These are phyloP conservation scores for Cucumis cinereus DNA, from an alignment of 306 rosid species.

Conservation along the genomic window DNA sequence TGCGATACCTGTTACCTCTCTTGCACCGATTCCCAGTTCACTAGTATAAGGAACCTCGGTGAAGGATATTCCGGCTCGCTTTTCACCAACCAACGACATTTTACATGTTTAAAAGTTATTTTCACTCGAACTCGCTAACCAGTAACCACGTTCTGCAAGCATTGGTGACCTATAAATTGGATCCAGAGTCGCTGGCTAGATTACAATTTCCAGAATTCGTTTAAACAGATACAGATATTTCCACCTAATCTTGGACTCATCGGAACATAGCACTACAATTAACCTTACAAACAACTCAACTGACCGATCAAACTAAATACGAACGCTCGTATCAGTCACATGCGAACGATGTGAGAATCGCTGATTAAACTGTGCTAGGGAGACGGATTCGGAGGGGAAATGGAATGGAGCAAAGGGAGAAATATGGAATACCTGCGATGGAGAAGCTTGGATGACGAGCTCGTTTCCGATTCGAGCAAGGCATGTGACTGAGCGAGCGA, in stretches of 20 bases:
- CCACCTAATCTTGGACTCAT: neutral
- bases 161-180: neutral
- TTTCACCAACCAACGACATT: neutral
- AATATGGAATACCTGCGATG: constrained; percentile 44
- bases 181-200: neutral
- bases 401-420: neutral
- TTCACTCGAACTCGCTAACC: neutral
- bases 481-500: constrained; percentile 80
- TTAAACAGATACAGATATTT: neutral
- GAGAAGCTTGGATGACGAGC: constrained; percentile 70
- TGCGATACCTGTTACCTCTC: neutral
- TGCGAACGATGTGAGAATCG: neutral
- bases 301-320: neutral
- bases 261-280: neutral
- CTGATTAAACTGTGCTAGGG: neutral
- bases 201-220: neutral
- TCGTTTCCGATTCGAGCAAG: constrained; percentile 87
- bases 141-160: neutral
- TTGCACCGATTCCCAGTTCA: neutral
- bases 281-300: neutral
- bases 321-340: neutral
- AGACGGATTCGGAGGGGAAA: neutral
- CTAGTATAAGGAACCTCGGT: neutral
- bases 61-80: neutral
- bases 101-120: neutral